Evolutionary conservation across 2,329 filamentous ascomycete species (phyloP), one percentile per base, ranked within the genome.

Genomic region (Colletotrichum sp.): DNA sequence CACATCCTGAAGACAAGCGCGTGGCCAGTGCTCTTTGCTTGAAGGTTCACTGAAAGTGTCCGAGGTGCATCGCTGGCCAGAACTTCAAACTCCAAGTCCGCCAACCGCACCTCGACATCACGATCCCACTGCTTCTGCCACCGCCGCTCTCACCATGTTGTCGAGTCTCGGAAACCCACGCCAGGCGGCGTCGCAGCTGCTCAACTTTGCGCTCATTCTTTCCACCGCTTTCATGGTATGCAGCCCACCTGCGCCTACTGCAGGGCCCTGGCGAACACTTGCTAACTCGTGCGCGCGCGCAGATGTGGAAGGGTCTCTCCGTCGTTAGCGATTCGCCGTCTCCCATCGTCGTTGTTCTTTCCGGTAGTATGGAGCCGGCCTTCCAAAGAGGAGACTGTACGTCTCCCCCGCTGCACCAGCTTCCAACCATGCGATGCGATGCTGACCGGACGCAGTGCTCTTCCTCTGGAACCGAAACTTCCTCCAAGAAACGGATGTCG

Each of bases 191-290:
- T 90, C 92, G 65, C 95, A 98, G 89, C 86, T 96, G 79, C 92
- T 98, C 83, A 98, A 98, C 87, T 98, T 98, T 85, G 95, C 93
- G 72, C 92, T 98, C 78, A 95, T 98, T 77, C 91, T 98, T 67
- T 96, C 94, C 12, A 97, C 95, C 2, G 96, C 96, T 2, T 98
- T 98, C 83, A 98, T 98, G 96, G 92, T 92, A 80, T 77, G 88
- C 65, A 52, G 4, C 30, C 28, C 24, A 34, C 59, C 39, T 12
- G 18, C 26, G 26, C n/a, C 18, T 12, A 9, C 12, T 4, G 30
- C 30, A 18, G 18, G 21, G 28, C 62, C 24, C 24, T 34, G 49
- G n/a, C 18, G 34, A 62, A 15, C 28, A 24, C 60, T 70, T 52
- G 24, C 69, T 76, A 59, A 70, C 64, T 49, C 32, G 16, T 34